Evolutionary conservation across 2,329 filamentous ascomycete species (phyloP), one percentile per base, ranked within the genome.

Genomic region (Fusarium sp.): DNA sequence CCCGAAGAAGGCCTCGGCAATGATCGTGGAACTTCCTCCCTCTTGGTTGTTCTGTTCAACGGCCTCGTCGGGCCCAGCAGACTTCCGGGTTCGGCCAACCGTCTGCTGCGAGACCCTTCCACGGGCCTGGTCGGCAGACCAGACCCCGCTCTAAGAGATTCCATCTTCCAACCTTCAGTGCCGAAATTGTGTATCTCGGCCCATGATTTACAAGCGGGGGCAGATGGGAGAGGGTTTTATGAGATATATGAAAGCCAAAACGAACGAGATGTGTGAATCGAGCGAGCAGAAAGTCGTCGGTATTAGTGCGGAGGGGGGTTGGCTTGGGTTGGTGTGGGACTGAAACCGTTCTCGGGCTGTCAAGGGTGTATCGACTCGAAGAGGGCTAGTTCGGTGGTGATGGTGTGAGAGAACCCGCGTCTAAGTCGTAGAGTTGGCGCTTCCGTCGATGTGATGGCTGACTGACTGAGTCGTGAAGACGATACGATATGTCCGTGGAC

Each of bases 101-200:
- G 79, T 66, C 79, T 78, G 11, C 78, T 74, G 66, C 81, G 77
- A 73, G 79, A 74, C 60, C 80, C 78, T 57, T 86, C 84, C 40
- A 79, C 79, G 73, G 84, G 82, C 68, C 83, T 81, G 67, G 82
- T 76, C 14, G 83, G 84, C 59, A 85, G 80, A 66, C 85, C 83
- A 74, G 82, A 83, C 65, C 82, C 82, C 70, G 79, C 79, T 77
- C 81, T 82, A 64, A 82, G 79, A 77, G 84, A 83, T 80, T 84
- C 83, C 85, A 87, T 87, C 71, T 67, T 83, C 80, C 80, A 77
- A 78, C 73, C 74, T 79, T 78, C 68, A 77, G 64, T 67, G 67
- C 65, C 66, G 57, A 62, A 27, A 66, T 50, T 38, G 60, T 72
- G 62, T 71, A 58, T 60, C 62, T 66, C 54, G 57, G 71, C 73